These are phyloP conservation scores for Aciculosporium take DNA, from an alignment of 2,329 filamentous ascomycete genomes.

Conservation along the genomic window DNA sequence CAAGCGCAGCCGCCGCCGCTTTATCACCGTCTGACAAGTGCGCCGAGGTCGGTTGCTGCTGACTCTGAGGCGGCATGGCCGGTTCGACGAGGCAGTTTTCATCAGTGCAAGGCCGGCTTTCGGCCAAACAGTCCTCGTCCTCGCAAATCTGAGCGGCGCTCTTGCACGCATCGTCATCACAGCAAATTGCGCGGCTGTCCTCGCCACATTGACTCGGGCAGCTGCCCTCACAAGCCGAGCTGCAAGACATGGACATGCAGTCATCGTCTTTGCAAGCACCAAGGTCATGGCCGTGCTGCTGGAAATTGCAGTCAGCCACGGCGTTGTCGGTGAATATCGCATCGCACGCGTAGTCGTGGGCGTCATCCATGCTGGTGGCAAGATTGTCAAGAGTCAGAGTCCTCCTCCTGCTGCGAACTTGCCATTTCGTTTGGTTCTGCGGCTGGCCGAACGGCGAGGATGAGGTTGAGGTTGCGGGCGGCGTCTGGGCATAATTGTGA, in stretches of 20 bases:
- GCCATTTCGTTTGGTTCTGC: not conserved
- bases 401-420: not conserved
- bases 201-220: constrained; percentile 23
- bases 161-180: constrained; percentile 21
- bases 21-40: constrained; percentile 12
- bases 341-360: constrained; percentile 9
- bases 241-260: constrained; percentile 19
- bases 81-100: constrained; percentile 18
- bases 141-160: constrained; percentile 13
- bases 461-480: not conserved
- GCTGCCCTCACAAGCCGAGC: constrained; percentile 20
- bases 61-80: not conserved
- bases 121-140: constrained; percentile 21
- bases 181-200: constrained; percentile 19
- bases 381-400: not conserved
- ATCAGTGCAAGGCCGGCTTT: constrained; percentile 22
- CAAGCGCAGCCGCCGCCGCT: constrained; percentile 17
- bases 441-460: not conserved
- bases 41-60: not conserved
- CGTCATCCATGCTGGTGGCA: constrained; percentile 4
- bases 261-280: constrained; percentile 13
- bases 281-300: not conserved
- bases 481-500: constrained; percentile 5
- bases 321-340: constrained; percentile 8
- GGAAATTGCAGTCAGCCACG: constrained; percentile 2